phyloP scores from a whole-genome alignment of 2,329 filamentous ascomycete genomes.

The Fusarium nanum region DNA sequence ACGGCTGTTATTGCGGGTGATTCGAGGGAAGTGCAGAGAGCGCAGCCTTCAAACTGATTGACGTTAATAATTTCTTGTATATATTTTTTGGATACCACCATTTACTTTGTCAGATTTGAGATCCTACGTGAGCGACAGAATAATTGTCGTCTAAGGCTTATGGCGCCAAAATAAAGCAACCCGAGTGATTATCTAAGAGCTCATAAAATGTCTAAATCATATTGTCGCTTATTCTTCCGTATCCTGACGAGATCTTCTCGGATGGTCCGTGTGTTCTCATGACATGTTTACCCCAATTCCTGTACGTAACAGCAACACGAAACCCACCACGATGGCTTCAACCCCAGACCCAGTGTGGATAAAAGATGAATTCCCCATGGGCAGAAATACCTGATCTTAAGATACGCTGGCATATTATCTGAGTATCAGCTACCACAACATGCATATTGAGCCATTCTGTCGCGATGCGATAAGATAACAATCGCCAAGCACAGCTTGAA shows the following conservation, averaged over 20 bases:
- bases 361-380: conserved; percentile 11
- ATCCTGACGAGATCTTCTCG: too few species aligned
- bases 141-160: too few species aligned
- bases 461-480: background rate
- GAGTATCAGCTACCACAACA: accelerated
- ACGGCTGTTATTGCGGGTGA: conserved; percentile 34
- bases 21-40: conserved; percentile 32
- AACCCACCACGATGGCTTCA: conserved; percentile 18
- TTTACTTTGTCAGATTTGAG: conserved; percentile 5
- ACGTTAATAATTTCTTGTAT: background rate
- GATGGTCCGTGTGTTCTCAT: background rate
- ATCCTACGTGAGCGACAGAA: too few species aligned
- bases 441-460: background rate
- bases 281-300: background rate
- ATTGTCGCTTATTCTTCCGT: too few species aligned
- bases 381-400: background rate
- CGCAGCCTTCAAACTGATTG: conserved; percentile 14
- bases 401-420: background rate
- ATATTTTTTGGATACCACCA: background rate
- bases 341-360: conserved; percentile 30
- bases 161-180: too few species aligned
- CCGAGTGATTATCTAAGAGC: too few species aligned
- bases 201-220: too few species aligned
- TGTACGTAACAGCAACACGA: conserved; percentile 38
- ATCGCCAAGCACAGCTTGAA: background rate